These are phyloP conservation scores for Penicillium nucicola DNA, from an alignment of 495 filamentous ascomycete genomes.

Conservation along the genomic window DNA sequence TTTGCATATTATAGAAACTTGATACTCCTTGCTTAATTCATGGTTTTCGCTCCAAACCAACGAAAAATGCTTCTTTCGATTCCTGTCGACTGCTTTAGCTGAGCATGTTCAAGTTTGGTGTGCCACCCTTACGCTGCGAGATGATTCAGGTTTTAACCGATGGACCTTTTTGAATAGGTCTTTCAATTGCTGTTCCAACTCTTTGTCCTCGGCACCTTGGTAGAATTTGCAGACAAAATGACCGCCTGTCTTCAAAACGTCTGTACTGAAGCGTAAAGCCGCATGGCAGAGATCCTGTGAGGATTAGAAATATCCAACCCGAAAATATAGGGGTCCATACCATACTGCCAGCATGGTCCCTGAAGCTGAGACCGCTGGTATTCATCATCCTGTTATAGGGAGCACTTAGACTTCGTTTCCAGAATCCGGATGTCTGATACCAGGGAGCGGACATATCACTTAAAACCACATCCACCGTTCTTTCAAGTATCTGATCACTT, in stretches of 20 bases:
- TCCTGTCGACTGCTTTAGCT: constrained; percentile 54
- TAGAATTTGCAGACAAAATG: constrained; percentile 98
- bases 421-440: constrained; percentile 72
- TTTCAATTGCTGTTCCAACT: constrained; percentile 66
- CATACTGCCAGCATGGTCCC: constrained; percentile 94
- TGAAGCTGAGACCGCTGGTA: constrained; percentile 80
- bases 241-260: constrained; percentile 76
- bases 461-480: constrained; percentile 86
- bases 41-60: constrained; percentile 59
- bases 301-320: constrained; percentile 40
- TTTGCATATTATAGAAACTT: neutral
- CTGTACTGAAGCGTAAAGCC: constrained; percentile 76
- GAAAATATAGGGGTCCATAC: constrained; percentile 48
- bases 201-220: constrained; percentile 80
- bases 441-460: constrained; percentile 99
- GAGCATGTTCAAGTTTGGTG: neutral
- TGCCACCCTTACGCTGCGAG: constrained; percentile 63
- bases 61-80: constrained; percentile 85
- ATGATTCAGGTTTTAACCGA: constrained; percentile 85
- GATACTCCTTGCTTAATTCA: constrained; percentile 6
- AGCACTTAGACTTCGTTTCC: constrained; percentile 84
- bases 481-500: constrained; percentile 18
- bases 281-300: constrained; percentile 81
- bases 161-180: constrained; percentile 74
- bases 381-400: constrained; percentile 99